phyloP scores from a whole-genome alignment of 2,329 filamentous ascomycete genomes.

The Trichoderma gracile region DNA sequence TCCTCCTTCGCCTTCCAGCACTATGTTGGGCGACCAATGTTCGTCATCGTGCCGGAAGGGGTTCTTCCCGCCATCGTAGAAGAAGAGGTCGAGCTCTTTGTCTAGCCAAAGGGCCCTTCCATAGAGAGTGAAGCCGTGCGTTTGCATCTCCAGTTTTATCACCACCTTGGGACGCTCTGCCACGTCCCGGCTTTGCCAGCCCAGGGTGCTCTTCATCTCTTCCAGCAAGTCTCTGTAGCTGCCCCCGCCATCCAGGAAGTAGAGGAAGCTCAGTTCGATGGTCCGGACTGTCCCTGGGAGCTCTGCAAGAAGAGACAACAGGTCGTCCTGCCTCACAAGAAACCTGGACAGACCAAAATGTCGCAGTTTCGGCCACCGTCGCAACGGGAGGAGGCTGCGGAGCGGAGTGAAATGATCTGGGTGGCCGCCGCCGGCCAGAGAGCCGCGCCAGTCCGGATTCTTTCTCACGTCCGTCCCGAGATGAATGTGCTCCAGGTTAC shows the following conservation, averaged over 20 bases:
- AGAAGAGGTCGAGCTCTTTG: not conserved
- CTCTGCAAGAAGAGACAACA: conserved; percentile 34
- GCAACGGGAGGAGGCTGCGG: conserved; percentile 35
- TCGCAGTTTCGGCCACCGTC: conserved; percentile 33
- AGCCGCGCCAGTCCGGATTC: not conserved
- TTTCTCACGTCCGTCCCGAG: not conserved
- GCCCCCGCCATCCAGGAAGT: not conserved
- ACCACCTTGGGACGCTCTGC: not conserved
- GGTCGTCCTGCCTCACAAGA: conserved; percentile 32
- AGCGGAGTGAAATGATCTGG: conserved; percentile 30
- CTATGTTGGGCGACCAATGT: not conserved
- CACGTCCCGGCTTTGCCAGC: not conserved
- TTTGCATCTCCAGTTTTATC: not conserved
- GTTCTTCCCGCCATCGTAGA: not conserved
- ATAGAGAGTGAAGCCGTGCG: not conserved
- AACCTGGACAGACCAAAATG: conserved; percentile 38
- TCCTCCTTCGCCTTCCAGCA: not conserved
- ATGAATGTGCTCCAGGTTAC: not conserved
- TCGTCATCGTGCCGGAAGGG: not conserved
- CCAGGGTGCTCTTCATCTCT: not conserved
- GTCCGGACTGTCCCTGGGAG: conserved; percentile 36
- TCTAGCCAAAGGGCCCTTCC: not conserved
- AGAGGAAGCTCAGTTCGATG: conserved; percentile 38
- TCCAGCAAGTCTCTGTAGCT: not conserved
- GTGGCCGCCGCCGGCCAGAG: not conserved